These are phyloP conservation scores for Tetrahymena thermophila DNA, from an alignment of 73 alveolate species.

Conservation along the genomic window DNA sequence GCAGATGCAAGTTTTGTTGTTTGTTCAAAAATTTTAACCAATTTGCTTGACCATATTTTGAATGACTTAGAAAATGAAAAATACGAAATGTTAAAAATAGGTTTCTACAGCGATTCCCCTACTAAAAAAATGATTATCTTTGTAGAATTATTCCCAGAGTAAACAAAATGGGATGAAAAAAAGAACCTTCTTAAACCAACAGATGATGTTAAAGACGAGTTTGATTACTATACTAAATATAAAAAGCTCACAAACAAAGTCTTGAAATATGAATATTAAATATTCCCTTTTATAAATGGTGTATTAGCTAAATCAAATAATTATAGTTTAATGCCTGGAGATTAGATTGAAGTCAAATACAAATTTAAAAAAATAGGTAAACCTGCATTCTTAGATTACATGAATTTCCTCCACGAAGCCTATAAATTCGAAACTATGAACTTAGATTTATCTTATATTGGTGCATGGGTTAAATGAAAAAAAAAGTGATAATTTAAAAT, in stretches of 20 bases:
- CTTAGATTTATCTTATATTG: slow-evolving; percentile 61
- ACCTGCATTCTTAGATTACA: slow-evolving; percentile 59
- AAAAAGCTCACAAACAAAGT: slow-evolving; percentile 54
- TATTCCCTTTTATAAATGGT: slow-evolving; percentile 70
- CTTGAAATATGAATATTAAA: slow-evolving; percentile 36
- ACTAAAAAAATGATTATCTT: slow-evolving; percentile 48
- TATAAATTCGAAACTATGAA: slow-evolving; percentile 56
- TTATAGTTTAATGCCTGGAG: slow-evolving; percentile 61
- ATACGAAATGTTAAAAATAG: slow-evolving; percentile 57
- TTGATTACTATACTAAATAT: slow-evolving; percentile 58
- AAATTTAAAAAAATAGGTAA: slow-evolving; percentile 48
- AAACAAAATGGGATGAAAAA: slow-evolving; percentile 45
- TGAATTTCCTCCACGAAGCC: slow-evolving; percentile 77
- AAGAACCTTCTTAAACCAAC: slow-evolving; percentile 17
- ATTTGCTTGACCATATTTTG: slow-evolving; percentile 56
- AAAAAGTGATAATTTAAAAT: not conserved
- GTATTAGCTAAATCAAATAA: slow-evolving; percentile 56
- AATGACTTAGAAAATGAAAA: slow-evolving; percentile 46
- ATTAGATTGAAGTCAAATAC: slow-evolving; percentile 53
- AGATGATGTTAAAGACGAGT: slow-evolving; percentile 59
- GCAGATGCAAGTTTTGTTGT: slow-evolving; percentile 54
- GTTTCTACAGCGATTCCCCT: slow-evolving; percentile 59
- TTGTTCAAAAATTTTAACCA: slow-evolving; percentile 51
- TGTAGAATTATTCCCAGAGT: slow-evolving; percentile 57
- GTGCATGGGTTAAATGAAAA: slow-evolving; percentile 65